Evolutionary conservation across 2,329 filamentous ascomycete species (phyloP), one percentile per base, ranked within the genome.

Genomic region (Epicoccum sorghinum): DNA sequence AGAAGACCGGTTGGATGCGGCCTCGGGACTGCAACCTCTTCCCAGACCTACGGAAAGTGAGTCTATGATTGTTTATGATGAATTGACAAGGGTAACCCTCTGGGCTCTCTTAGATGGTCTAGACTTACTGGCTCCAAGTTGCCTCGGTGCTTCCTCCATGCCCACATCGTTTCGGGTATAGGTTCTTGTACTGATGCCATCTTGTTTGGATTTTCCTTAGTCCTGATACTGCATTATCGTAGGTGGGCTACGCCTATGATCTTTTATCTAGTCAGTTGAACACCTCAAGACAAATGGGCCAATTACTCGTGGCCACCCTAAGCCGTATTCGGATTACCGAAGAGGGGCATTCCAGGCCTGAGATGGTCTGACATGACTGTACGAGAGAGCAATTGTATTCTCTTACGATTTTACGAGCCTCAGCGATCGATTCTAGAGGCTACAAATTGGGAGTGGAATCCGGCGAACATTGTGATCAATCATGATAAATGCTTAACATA

Each of bases 81-180:
- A 29, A 29, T 29, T 3, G 27, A 29, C 27, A 29, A 29, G 9
- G 9, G 18, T 18, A 18, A 18, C 18, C 18, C 18, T 18, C 18
- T 29, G 4, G n/a, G 8, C n/a, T 18, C 9, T 9, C 27, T 13
- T 5, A 3, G n/a, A 12, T 22, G 39, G 4, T 27, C 14, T 14
- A 7, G 27, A 55, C 55, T 50, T 23, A 65, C 62, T 8, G 60
- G 54, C 29, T 63, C 45, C 58, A 65, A 62, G 13, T 62, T 63
- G 10, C 62, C 60, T 38, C 52, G 33, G 35, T 65, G 62, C 39
- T 65, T 65, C 47, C 62, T 40, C 62, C 62, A 65, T 43, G 60
- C 62, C 29, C 47, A 53, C 62, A 65, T 65, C 14, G 47, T 61
- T 12, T 51, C 18, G 12, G 62, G 60, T 4, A 56, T 25, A 12